A percentile compares a stretch with the other conserved stretches of the same genome.
Conservation (phyloP, 768 basidiomycete species). For the Hydnomerulius pinastri region DNA sequence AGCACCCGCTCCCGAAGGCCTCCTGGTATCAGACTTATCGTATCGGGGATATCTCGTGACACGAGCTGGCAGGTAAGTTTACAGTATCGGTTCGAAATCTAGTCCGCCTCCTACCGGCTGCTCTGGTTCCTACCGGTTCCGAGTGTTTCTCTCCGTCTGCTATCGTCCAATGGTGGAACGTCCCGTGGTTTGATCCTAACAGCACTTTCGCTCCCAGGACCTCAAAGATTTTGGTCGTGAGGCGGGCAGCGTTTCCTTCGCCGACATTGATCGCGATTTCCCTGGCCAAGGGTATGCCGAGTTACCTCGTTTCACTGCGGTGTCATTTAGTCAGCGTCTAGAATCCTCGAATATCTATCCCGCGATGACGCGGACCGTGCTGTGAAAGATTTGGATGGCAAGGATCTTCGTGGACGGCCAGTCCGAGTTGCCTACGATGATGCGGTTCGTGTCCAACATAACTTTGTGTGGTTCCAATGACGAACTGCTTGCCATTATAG, state of each 20-base stretch:
- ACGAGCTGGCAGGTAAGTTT: conserved; percentile 99
- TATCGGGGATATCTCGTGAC: conserved; percentile 88
- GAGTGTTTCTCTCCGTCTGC: conserved; percentile 28
- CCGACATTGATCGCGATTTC: conserved; percentile 88
- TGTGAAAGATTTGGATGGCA: conserved; percentile 82
- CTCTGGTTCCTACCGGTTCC: no score
- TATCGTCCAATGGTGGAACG: conserved; percentile 14
- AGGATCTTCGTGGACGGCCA: conserved; percentile 81
- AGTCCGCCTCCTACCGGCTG: no score
- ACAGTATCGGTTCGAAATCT: no score
- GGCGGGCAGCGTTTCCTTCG: conserved; percentile 90
- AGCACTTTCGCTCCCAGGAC: conserved; percentile 66
- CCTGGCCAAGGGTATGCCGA: conserved; percentile 81
- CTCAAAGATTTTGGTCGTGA: conserved; percentile 97
- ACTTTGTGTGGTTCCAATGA: not conserved
- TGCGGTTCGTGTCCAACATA: conserved; percentile 44
- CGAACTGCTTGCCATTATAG: conserved; percentile 33
- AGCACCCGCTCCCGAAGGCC: conserved; percentile 73
- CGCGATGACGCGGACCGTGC: conserved; percentile 93
- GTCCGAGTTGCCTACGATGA: conserved; percentile 74
- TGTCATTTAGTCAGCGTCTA: conserved; percentile 32
- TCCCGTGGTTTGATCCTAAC: conserved; percentile 17
- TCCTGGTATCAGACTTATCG: conserved; percentile 79
- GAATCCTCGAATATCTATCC: conserved; percentile 87
- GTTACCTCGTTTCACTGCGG: not conserved